Evolutionary conservation across 2,329 filamentous ascomycete genomes (phyloP).

Genomic region (Trichoderma cornu-damae): DNA sequence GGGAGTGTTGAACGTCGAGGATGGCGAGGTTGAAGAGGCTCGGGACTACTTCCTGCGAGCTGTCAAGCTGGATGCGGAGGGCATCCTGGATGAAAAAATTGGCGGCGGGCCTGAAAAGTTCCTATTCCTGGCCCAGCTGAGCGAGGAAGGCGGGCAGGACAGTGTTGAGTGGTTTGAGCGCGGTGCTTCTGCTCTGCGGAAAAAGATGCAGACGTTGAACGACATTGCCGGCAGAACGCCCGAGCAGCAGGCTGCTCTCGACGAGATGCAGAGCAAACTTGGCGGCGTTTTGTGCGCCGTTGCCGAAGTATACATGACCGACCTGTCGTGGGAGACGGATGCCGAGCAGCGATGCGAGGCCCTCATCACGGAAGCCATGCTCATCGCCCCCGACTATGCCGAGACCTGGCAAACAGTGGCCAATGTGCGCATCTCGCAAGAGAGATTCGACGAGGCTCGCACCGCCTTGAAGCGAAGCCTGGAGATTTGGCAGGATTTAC

Average conservation of each 20-base stretch:
- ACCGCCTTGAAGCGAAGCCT: constrained; percentile 75
- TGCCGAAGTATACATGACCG: constrained; percentile 98
- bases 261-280: constrained; percentile 72
- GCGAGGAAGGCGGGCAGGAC: constrained; percentile 61
- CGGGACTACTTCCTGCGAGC: constrained; percentile 67
- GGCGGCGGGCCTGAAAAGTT: constrained; percentile 93
- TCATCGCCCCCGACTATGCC: constrained; percentile 73
- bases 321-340: constrained; percentile 87
- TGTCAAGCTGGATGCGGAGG: constrained; percentile 70
- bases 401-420: constrained; percentile 96
- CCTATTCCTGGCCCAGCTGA: constrained; percentile 88
- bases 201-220: constrained; percentile 62
- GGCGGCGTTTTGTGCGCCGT: constrained; percentile 91
- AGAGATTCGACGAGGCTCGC: constrained; percentile 70
- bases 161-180: constrained; percentile 63
- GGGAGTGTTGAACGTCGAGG: constrained; percentile 75
- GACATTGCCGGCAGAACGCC: constrained; percentile 37
- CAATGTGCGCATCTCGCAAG: constrained; percentile 87
- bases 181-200: constrained; percentile 67
- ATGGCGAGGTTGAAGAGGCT: constrained; percentile 74
- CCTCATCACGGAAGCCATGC: constrained; percentile 82
- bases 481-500: constrained; percentile 74
- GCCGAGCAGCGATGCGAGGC: constrained; percentile 84
- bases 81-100: constrained; percentile 60
- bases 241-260: constrained; percentile 42